Conservation (phyloP, 768 basidiomycete species). For the Calocybe gangraenosa region DNA sequence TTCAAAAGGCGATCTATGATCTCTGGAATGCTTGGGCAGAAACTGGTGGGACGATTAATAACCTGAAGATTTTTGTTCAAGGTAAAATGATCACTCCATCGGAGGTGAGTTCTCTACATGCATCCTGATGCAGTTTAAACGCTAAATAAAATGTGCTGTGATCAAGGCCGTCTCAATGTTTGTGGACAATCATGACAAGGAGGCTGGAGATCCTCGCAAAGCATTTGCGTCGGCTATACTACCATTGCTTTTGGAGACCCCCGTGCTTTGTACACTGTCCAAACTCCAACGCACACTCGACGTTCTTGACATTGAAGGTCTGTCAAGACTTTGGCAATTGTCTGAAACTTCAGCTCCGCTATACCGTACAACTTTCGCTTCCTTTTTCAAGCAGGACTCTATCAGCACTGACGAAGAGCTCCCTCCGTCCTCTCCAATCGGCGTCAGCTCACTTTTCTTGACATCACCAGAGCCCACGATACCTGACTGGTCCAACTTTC, state of each 20-base stretch:
- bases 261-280: constrained; percentile 50
- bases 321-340: constrained; percentile 43
- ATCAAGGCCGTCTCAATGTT: constrained; percentile 27
- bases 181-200: constrained; percentile 13
- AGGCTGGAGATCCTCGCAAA: constrained; percentile 35
- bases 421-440: constrained; percentile 26
- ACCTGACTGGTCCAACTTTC: constrained; percentile 62
- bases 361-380: constrained; percentile 18
- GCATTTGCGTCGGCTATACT: constrained; percentile 48
- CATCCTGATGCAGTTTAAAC: neutral
- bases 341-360: constrained; percentile 23
- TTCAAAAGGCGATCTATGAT: constrained; percentile 56
- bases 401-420: constrained; percentile 1
- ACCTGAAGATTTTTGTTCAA: constrained; percentile 72
- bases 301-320: constrained; percentile 79
- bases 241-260: constrained; percentile 43
- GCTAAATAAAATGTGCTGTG: constrained; percentile 3
- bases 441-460: constrained; percentile 26
- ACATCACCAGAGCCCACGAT: constrained; percentile 48
- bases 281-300: constrained; percentile 75
- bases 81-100: constrained; percentile 58
- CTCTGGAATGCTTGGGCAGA: constrained; percentile 74
- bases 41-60: constrained; percentile 69
- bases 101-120: constrained; percentile 40
- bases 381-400: constrained; percentile 17